Evolutionary conservation across 2,329 filamentous ascomycete species (phyloP).

Genomic region (Ophiostoma angusticollis): DNA sequence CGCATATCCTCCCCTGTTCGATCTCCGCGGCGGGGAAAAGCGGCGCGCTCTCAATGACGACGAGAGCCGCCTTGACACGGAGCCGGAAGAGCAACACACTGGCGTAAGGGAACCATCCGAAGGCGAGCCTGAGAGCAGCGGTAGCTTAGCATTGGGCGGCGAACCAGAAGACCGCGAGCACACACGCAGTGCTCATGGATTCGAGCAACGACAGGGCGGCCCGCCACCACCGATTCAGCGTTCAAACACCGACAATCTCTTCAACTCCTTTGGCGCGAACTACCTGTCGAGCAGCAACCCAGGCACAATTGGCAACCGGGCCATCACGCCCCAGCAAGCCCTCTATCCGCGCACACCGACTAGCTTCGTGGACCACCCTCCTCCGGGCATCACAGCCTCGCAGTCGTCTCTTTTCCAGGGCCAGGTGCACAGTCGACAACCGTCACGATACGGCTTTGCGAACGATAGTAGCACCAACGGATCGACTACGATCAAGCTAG

Average conservation of each 20-base stretch:
- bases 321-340: conserved; percentile 18
- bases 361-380: conserved; percentile 40
- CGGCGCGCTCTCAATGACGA: conserved; percentile 66
- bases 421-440: conserved; percentile 64
- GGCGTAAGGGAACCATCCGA: conserved; percentile 43
- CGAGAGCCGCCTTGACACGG: conserved; percentile 37
- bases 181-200: conserved; percentile 34
- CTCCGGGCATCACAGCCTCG: conserved; percentile 12
- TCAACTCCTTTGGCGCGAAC: conserved; percentile 37
- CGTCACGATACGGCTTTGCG: conserved; percentile 77
- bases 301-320: conserved; percentile 14
- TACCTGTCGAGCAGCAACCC: conserved; percentile 31
- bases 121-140: conserved; percentile 66
- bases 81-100: conserved; percentile 32
- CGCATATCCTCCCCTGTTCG: conserved; percentile 64
- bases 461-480: conserved; percentile 55
- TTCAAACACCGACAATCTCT: conserved; percentile 37
- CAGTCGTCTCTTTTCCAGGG: conserved; percentile 36
- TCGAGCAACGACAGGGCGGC: conserved; percentile 48
- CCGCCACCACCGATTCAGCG: conserved; percentile 71
- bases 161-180: conserved; percentile 74
- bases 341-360: conserved; percentile 52
- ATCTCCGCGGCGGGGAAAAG: conserved; percentile 68
- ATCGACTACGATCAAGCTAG: conserved; percentile 56
- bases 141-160: conserved; percentile 77